phyloP scores from a whole-genome alignment of 2,329 filamentous ascomycete species.

The Coniella vitis region DNA sequence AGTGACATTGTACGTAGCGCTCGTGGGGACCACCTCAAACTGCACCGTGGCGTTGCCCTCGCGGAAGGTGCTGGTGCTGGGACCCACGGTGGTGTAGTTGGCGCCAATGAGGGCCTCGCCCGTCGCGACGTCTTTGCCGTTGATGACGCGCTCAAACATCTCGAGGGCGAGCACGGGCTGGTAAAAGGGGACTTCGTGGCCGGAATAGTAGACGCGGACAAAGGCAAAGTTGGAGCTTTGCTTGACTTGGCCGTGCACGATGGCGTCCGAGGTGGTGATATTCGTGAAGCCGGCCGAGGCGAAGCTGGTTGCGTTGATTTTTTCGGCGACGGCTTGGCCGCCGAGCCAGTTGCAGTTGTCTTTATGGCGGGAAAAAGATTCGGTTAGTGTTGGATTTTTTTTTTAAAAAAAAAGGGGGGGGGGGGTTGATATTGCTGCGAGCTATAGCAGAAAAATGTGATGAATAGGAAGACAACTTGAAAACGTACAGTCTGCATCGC shows the following conservation, averaged over 20 bases:
- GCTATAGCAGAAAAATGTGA: no score
- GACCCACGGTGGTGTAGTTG: conserved; percentile 32
- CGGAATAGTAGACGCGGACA: conserved; percentile 36
- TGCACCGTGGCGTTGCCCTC: conserved; percentile 33
- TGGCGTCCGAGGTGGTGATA: conserved; percentile 26
- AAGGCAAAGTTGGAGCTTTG: conserved; percentile 45
- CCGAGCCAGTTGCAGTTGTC: conserved; percentile 15
- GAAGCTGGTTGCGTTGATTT: conserved; percentile 21
- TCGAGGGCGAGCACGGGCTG: conserved; percentile 42
- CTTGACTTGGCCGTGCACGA: conserved; percentile 30
- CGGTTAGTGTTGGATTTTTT: neutral
- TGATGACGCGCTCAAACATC: conserved; percentile 42
- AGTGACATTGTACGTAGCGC: conserved; percentile 26
- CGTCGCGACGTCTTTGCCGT: conserved; percentile 42
- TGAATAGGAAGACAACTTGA: no score
- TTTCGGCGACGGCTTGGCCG: conserved; percentile 7
- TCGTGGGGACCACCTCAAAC: conserved; percentile 24
- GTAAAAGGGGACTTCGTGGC: conserved; percentile 44
- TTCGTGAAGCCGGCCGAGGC: conserved; percentile 25
- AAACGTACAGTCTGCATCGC: conserved; percentile 13
- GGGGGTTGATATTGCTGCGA: no score
- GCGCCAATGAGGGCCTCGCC: conserved; percentile 35
- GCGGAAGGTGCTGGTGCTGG: conserved; percentile 35
- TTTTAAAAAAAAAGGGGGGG: neutral
- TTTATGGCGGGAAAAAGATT: neutral